These are phyloP conservation scores for Collybia nuda DNA, from an alignment of 768 basidiomycete species.

Conservation along the genomic window DNA sequence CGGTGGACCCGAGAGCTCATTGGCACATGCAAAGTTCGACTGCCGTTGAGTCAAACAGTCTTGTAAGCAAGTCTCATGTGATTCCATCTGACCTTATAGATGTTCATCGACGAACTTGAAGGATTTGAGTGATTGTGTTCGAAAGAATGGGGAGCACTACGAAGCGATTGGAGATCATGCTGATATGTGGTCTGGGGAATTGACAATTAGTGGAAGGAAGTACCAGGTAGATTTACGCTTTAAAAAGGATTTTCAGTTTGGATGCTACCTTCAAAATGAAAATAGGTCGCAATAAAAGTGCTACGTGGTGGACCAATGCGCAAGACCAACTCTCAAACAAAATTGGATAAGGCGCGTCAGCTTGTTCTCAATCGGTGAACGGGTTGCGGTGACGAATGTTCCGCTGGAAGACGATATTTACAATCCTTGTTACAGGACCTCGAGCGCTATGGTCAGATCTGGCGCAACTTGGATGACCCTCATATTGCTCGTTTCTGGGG, in stretches of 20 bases:
- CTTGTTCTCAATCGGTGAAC: no score
- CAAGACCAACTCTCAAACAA: slow-evolving; percentile 8
- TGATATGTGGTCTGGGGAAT: slow-evolving; percentile 14
- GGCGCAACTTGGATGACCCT: slow-evolving; percentile 16
- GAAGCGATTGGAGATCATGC: slow-evolving; percentile 18
- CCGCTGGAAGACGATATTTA: not conserved
- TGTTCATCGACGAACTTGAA: not conserved
- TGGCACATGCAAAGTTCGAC: no score
- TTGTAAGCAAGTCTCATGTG: no score
- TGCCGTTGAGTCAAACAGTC: no score
- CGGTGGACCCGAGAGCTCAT: no score
- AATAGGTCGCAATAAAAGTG: slow-evolving; percentile 16
- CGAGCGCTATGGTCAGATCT: not conserved
- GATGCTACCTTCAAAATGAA: not conserved
- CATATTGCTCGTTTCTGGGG: slow-evolving; percentile 21
- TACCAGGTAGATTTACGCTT: not conserved
- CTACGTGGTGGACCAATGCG: slow-evolving; percentile 16
- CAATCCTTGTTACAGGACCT: slow-evolving; percentile 4
- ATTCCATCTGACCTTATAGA: no score
- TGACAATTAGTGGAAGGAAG: not conserved
- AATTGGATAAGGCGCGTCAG: slow-evolving; percentile 7
- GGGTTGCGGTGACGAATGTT: not conserved
- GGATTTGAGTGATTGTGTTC: slow-evolving; percentile 10
- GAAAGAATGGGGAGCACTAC: slow-evolving; percentile 6
- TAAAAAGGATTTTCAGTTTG: not conserved